A percentile compares a stretch with the other conserved stretches of the same genome.
Conservation (phyloP, 768 basidiomycete species). For the Lyophyllum semitale region DNA sequence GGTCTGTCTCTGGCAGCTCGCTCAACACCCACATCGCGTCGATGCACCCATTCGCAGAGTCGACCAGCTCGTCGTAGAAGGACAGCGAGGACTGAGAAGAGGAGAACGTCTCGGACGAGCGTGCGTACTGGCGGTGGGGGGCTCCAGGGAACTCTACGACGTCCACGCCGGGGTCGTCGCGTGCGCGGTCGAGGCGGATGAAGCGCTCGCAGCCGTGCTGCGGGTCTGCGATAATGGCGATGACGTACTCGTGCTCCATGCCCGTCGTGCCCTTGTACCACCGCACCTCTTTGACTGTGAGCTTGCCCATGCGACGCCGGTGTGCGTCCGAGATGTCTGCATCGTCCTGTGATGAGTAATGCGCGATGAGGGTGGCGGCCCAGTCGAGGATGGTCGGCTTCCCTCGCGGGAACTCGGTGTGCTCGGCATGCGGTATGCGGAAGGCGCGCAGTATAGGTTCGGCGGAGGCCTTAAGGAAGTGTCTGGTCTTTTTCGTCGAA, state of each 20-base stretch:
- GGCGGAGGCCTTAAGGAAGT: conserved; percentile 11
- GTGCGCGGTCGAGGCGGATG: conserved; percentile 12
- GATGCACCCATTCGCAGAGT: not conserved
- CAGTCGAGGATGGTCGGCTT: conserved; percentile 12
- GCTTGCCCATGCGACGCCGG: conserved; percentile 8
- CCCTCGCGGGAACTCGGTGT: conserved; percentile 14
- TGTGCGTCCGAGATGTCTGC: conserved; percentile 2
- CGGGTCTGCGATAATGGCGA: conserved; percentile 14
- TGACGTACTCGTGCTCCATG: conserved; percentile 14
- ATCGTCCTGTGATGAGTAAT: conserved; percentile 11
- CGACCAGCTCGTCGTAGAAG: conserved; percentile 1
- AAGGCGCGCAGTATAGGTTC: conserved; percentile 12
- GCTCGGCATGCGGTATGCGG: conserved; percentile 3
- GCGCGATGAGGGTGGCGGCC: conserved; percentile 10
- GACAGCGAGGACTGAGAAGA: conserved; percentile 12
- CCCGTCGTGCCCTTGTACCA: conserved; percentile 12
- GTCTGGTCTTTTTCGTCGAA: conserved; percentile 4
- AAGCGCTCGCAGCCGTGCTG: conserved; percentile 11
- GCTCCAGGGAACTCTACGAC: not conserved
- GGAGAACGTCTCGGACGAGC: conserved; percentile 4
- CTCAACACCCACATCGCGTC: conserved; percentile 14
- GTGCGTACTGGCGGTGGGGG: not conserved
- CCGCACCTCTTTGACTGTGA: conserved; percentile 12
- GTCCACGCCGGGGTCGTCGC: conserved; percentile 8
- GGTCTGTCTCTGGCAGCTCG: conserved; percentile 9